Conservation (phyloP, 2,329 filamentous ascomycete species). For the Atkinsonella texensis region DNA sequence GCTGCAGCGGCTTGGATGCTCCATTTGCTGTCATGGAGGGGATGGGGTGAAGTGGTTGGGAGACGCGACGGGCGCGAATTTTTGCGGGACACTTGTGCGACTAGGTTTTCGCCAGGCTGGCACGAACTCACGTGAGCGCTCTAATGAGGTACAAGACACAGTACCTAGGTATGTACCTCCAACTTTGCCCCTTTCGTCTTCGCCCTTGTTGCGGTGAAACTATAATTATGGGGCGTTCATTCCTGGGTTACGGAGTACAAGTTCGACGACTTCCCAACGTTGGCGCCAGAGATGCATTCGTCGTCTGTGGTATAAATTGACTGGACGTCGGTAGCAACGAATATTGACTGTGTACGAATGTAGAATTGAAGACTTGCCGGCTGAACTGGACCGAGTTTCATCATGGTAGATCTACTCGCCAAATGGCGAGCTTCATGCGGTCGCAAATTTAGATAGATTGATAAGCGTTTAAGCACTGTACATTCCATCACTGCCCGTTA, state of each 20-base stretch:
- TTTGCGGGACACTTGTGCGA: slow-evolving; percentile 21
- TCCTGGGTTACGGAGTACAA: neutral
- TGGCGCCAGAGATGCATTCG: no score
- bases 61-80: slow-evolving; percentile 32
- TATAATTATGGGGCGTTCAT: neutral
- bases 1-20: slow-evolving; percentile 7
- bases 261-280: no score
- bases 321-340: no score
- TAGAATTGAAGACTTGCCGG: no score
- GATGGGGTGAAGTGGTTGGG: slow-evolving; percentile 27
- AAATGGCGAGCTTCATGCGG: no score
- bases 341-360: no score
- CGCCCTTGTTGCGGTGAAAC: neutral
- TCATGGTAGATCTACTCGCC: no score
- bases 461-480: no score
- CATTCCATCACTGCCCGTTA: no score
- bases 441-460: no score
- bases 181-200: neutral
- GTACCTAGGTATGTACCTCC: neutral
- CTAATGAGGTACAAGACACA: neutral
- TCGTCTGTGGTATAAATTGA: no score
- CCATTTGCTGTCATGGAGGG: slow-evolving; percentile 19
- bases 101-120: slow-evolving; percentile 24
- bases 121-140: slow-evolving; percentile 32
- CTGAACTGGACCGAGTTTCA: no score